Base-by-base conservation (phyloP, 2,329 filamentous ascomycete genomes). In the Paraconiothyrium brasiliense region DNA sequence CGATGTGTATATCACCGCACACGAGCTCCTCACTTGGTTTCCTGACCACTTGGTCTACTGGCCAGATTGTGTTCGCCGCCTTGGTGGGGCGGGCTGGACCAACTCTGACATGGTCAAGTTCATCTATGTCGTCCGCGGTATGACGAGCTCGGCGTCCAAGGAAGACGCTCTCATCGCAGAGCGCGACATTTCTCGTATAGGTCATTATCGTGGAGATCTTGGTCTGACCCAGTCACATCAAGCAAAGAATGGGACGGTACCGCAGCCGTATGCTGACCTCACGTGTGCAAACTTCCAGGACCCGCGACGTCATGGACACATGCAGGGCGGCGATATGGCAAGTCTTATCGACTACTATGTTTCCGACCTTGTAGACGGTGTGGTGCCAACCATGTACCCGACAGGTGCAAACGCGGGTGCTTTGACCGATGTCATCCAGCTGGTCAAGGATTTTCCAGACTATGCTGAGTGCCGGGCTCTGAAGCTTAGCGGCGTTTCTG, bases 281-380 rank as follows among this genome's bases (percentile, higher is more conserved):
- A 34, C 47, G 2, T 32, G 24, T 11, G 47, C 24, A 1, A 32
- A 32, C 9, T 49, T 27, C 27, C 9, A 14, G 30, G 47, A 32
- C 11, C 47, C 47, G 5, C 10, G 10, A 13, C 14, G 8, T 27
- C n/a, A 32, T 20, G 14, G 8, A 11, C 20, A 20, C 20, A 20
- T 9, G 2, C 44, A 4, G 24, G 8, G 10, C 9, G 22, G 22
- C 4, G 44, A 27, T 11, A 22, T 34, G 24, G 14, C 2, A 3
- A 11, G 5, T 13, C 50, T 3, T 1, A 44, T 55, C 10, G 39
- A 56, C 30, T 56, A 55, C 27, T 55, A 55, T 22, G 52, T 55
- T 9, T 32, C 27, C 6, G 52, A 55, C 39, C 35, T 55, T 6
- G 52, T 37, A 10, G 24, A 41, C 16, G 52, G 52, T 6, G 39